Base-by-base conservation (phyloP, 2,329 filamentous ascomycete species). In the Aspergillus texensis region DNA sequence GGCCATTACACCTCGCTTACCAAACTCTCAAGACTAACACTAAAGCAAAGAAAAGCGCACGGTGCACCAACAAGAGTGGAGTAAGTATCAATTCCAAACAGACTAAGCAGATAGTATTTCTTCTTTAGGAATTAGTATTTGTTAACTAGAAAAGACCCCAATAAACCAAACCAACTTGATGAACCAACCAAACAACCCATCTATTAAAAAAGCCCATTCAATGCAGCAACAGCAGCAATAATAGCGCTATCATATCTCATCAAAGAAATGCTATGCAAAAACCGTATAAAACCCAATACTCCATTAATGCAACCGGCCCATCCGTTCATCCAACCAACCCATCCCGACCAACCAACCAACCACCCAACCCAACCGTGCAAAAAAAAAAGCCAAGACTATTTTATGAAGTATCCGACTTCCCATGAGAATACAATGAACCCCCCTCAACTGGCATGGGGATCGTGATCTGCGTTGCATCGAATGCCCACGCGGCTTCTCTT, bases 401-500 rank as follows among this genome's bases (percentile, higher is more conserved):
- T 30, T 36, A 32, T 32, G 60, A 12, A 24, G 58, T 45, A 48
- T 53, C 62, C 5, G 71, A 69, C 30, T 67, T 70, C 32, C 73
- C 57, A 48, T 72, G 71, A 9, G 73, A 74, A 60, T 70, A 65
- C 39, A 71, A 34, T 19, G 71, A 72, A 8, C 68, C 67, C 41
- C 71, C 71, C 26, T 72, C 72, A 0, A 67, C 62, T 9, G 69
- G 68, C 1, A 63, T 65, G 1, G 77, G 76, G 36, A 79, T 74
- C 1, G 66, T 62, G 4, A 78, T 70, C 32, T 74, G 70, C 11
- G 71, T 71, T 19, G 77, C 77, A 52, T 79, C 77, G 57, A 77
- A 78, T 28, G 73, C 74, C 76, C 76, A 79, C 48, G 68, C 75
- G 12, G 63, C 70, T 55, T 73, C 70, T 54, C 71, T 74, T 50